A percentile compares a stretch with the other conserved stretches of the same genome.
Conservation (phyloP, 176 grass and related monocot genomes). For the Oryza punctata region DNA sequence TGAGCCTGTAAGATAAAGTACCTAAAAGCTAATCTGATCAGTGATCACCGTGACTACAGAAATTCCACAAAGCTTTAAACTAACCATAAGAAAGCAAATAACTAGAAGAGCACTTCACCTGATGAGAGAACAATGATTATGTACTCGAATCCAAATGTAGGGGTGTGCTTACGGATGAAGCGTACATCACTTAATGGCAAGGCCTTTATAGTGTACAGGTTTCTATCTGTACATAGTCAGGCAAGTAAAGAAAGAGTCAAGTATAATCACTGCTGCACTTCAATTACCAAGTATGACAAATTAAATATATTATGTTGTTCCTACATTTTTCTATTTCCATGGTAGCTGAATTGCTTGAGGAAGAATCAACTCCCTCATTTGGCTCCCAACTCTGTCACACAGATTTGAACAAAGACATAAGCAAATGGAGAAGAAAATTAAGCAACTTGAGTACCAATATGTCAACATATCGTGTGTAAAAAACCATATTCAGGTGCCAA, state of each 20-base stretch:
- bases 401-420: conserved; percentile 29
- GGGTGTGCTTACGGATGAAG: conserved; percentile 85
- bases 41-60: not conserved
- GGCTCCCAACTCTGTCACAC: conserved; percentile 70
- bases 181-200: conserved; percentile 80
- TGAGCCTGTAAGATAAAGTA: not conserved
- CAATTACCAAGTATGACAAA: not conserved
- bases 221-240: conserved; percentile 69
- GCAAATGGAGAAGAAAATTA: not conserved
- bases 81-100: not conserved
- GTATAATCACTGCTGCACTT: not conserved
- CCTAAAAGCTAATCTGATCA: not conserved
- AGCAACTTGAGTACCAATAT: not conserved
- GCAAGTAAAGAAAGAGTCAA: conserved; percentile 34
- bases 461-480: not conserved
- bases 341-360: conserved; percentile 45
- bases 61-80: not conserved
- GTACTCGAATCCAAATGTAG: conserved; percentile 79
- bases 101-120: conserved; percentile 53
- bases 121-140: conserved; percentile 95
- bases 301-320: conserved; percentile 9
- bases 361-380: conserved; percentile 50
- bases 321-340: conserved; percentile 70
- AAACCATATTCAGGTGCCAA: conserved; percentile 25
- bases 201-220: conserved; percentile 75